Evolutionary conservation across 257 asterid genomes (phyloP), one percentile per base, ranked within the genome.

Genomic region (Solanum rostratum): DNA sequence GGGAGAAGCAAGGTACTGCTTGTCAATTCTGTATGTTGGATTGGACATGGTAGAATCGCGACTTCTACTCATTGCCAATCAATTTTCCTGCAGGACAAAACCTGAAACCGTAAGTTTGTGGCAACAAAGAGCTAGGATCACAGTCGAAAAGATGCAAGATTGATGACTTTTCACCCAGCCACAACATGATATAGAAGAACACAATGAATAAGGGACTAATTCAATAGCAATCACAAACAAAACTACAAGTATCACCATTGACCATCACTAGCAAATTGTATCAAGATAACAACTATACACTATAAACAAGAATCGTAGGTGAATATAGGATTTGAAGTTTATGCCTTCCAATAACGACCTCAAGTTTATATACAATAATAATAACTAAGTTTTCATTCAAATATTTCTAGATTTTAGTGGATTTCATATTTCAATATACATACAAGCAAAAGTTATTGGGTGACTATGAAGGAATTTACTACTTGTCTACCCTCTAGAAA

Each of bases 1-100:
- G 0, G 98, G 95, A 11, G 97, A 93, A 24, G 95, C 89, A 18
- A 92, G 95, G 20, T 88, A 81, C 43, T 91, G 88, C 88, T 92
- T 93, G 85, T 93, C 95, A 60, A 94, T 84, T 30, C 82, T 29
- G n/a, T 73, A 7, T 14, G 22, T 45, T 1, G 0, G 20, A 73
- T 50, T 7, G 22, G 59, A 45, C 81, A 74, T 74, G 19, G 81
- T 45, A 49, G 81, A 24, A 74, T 74, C 81, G 0, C 10, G 15
- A 14, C 54, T 57, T 10, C 3, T 45, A 73, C 7, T 33, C n/a
- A 10, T 22, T 76, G 43, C 62, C 62, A 49, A 76, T 49, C 82
- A 27, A 27, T 11, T 16, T 5, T 27, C 62, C 82, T 24, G 82
- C 45, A 24, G 37, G 50, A 49, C 27, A 76, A 49, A 46, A 7